A percentile compares a stretch with the other conserved stretches of the same genome.
Evolutionary conservation across 2,329 filamentous ascomycete genomes (phyloP).

Genomic region (Trichoderma koningiopsis): DNA sequence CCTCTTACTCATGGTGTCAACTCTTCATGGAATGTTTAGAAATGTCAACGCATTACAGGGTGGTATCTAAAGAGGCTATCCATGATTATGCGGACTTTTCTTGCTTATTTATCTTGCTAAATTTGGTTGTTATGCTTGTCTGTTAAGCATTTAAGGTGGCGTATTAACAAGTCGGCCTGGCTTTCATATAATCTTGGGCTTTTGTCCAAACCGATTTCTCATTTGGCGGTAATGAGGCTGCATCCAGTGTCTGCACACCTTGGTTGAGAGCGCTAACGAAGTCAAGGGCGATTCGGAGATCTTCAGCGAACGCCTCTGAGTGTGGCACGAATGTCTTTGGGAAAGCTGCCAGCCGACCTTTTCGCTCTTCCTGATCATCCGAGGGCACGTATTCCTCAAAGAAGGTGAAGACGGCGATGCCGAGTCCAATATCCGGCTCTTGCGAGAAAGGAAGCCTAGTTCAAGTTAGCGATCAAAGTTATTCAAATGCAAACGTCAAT

Average conservation of each 20-base stretch:
- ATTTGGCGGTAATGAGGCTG: slow-evolving; percentile 48
- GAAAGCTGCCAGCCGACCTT: slow-evolving; percentile 52
- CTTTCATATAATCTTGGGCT: slow-evolving; percentile 56
- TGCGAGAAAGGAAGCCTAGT: slow-evolving; percentile 65
- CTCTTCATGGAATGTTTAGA: slow-evolving; percentile 13
- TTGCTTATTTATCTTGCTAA: neutral
- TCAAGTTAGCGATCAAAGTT: neutral
- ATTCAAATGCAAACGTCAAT: neutral
- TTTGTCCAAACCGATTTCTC: slow-evolving; percentile 58
- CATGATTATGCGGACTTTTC: slow-evolving; percentile 19
- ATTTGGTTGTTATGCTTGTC: neutral
- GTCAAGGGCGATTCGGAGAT: slow-evolving; percentile 58
- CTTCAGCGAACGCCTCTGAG: slow-evolving; percentile 60
- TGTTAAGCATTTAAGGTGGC: neutral
- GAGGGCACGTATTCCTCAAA: slow-evolving; percentile 69
- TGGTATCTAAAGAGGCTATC: slow-evolving; percentile 26
- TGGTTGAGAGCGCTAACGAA: slow-evolving; percentile 61
- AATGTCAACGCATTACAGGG: slow-evolving; percentile 19
- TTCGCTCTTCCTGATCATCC: slow-evolving; percentile 53
- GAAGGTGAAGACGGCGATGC: slow-evolving; percentile 78
- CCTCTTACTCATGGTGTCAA: slow-evolving; percentile 18
- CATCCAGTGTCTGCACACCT: slow-evolving; percentile 58
- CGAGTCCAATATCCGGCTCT: slow-evolving; percentile 73
- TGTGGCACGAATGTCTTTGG: slow-evolving; percentile 58
- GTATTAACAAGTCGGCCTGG: slow-evolving; percentile 42